Percentiles rank a stretch among this genome's conserved stretches.
Evolutionary conservation across 768 basidiomycete species (phyloP).

Genomic region (Pleurotus eryngii): DNA sequence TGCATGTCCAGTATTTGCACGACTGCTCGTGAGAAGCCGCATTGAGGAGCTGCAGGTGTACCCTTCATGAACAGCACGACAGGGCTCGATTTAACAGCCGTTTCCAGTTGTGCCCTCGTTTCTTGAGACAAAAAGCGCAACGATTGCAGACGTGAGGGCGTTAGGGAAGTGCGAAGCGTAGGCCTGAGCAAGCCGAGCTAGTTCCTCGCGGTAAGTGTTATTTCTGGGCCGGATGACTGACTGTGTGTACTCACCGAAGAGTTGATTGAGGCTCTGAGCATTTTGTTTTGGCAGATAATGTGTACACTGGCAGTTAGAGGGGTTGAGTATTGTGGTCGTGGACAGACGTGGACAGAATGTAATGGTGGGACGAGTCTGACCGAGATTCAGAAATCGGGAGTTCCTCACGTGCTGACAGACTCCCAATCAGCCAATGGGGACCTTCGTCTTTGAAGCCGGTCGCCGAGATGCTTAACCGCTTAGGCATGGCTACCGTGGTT

Average conservation of each 20-base stretch:
- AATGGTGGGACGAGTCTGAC: not conserved
- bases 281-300: constrained; percentile 15
- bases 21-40: constrained; percentile 94
- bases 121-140: constrained; percentile 61
- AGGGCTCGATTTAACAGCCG: constrained; percentile 71
- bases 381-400: not conserved
- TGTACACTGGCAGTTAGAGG: too few species aligned
- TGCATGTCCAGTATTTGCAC: constrained; percentile 87
- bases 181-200: constrained; percentile 32
- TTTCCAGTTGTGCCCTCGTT: constrained; percentile 58
- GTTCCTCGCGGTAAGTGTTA: not conserved
- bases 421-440: not conserved
- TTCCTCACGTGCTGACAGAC: not conserved
- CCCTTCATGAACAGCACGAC: constrained; percentile 99
- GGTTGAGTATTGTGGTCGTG: too few species aligned
- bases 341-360: too few species aligned
- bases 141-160: constrained; percentile 22
- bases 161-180: constrained; percentile 19
- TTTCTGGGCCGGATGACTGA: not conserved
- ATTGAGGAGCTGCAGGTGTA: constrained; percentile 79
- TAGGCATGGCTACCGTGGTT: not conserved
- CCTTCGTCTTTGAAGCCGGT: not conserved
- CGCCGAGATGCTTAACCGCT: not conserved
- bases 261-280: constrained; percentile 45
- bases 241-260: constrained; percentile 35